Base-by-base conservation (phyloP, 805 yeast species). In the Candida quercuum region DNA sequence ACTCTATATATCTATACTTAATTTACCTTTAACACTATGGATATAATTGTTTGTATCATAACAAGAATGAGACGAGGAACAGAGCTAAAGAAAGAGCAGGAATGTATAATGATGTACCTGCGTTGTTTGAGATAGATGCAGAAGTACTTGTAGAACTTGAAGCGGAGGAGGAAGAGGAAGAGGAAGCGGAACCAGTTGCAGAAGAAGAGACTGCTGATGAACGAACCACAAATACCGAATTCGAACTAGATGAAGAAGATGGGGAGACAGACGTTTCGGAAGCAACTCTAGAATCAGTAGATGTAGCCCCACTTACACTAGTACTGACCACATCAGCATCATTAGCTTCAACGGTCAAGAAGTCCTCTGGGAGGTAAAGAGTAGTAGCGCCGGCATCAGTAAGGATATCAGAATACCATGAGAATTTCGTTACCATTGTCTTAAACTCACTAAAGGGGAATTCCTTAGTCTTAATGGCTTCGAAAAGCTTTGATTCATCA, bases 371-470 rank as follows among this genome's bases (percentile, higher is more conserved):
- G 11, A 36, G 5, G 27, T 47, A 46, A 20, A 52, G 43, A 9
- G 54, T 46, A 3, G 52, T 28, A 8, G 41, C 41, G 26, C 42
- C 52, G 16, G 50, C 51, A 9, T 32, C 38, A 2, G 28, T 24
- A 35, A 50, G 19, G 13, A 51, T 30, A 15, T 38, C 33, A 2
- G 43, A 15, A 37, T 48, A 53, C 52, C 54, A 48, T 3, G 47
- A 43, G 38, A 53, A 53, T 7, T 34, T 38, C 2, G 67, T 56
- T 20, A 61, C 54, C 48, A 64, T 56, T 6, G 66, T 60, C 25
- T 50, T 46, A 38, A 66, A 63, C 5, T 60, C 63, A 3, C 48
- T 39, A 26, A 65, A 65, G 13, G 70, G 69, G 43, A 65, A 64
- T 10, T 48, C 41, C 17, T 36, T 37, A 2, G 46, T 43, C 12